Base-by-base conservation (phyloP, 306 rosid genomes). In the Rosa multiflora region DNA sequence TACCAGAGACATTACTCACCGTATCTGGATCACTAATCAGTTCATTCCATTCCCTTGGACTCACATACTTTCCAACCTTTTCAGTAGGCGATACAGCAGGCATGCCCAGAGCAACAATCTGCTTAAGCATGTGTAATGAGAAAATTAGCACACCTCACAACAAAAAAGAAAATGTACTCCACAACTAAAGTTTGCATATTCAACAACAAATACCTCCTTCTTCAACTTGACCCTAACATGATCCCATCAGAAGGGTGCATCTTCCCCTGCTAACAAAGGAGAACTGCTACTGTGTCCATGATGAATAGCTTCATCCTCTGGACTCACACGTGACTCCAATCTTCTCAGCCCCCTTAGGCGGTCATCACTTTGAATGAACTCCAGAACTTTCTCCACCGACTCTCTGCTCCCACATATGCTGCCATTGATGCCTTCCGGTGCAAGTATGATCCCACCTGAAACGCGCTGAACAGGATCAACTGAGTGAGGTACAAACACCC, bases 41-140 rank as follows among this genome's bases (percentile, higher is more conserved):
- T 68, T 80, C 75, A 84, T 95, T 95, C 99, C 98, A 92, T 64
- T 92, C 98, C 72, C 83, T 78, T 47, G 98, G 94, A 82, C 85
- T 83, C 37, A 95, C 90, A 59, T 95, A 92, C 80, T 90, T 91
- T 59, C 98, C 98, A 26, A 91, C 98, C 85, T 61, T 91, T 81
- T 91, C 91, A 74, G 77, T 87, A 78, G 99, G 99, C 8, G 92
- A 95, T 61, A 91, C 76, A 1, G 75, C 49, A 80, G 99, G 94
- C 93, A 95, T 91, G 77, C 99, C 97, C 67, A 95, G 98, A 66
- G 94, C 86, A 67, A 95, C 99, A 86, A 95, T 95, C 98, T 95
- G 90, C 74, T 51, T 73, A 83, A 67, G 62, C 43, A 43, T 49
- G 74, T 5, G 23, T 52, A 69, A 58, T 29, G 51, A 79, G 12